A percentile compares a stretch with the other conserved stretches of the same genome.
Conservation (phyloP, 306 rosid genomes). For the Corylus avellana region DNA sequence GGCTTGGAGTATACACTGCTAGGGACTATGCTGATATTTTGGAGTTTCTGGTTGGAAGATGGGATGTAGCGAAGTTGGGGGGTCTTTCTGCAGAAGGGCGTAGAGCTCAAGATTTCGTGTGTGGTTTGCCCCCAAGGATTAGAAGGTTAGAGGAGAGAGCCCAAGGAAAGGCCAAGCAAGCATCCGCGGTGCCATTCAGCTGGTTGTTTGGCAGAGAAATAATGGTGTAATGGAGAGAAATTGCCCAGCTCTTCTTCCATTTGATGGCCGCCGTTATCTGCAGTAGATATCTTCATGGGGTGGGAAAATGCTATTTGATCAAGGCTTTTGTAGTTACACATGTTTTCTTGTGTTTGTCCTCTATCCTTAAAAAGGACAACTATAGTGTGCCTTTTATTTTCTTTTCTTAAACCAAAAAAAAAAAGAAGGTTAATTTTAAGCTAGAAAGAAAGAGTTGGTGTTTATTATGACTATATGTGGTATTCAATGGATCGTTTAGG, state of each 20-base stretch:
- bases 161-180: constrained; percentile 47
- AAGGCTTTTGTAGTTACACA: constrained; percentile 18
- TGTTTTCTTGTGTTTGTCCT: constrained; percentile 9
- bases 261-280: neutral
- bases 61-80: constrained; percentile 48
- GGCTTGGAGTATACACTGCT: constrained; percentile 53
- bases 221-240: constrained; percentile 16
- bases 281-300: too few species aligned
- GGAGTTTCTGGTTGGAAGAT: constrained; percentile 58
- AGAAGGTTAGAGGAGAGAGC: constrained; percentile 55
- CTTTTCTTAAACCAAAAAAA: neutral
- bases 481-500: neutral
- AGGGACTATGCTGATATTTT: constrained; percentile 58
- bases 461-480: neutral
- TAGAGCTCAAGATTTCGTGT: constrained; percentile 51
- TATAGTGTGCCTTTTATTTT: neutral
- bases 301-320: neutral
- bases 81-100: constrained; percentile 51
- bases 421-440: neutral
- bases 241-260: neutral
- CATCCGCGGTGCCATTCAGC: constrained; percentile 46
- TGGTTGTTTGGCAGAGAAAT: constrained; percentile 49
- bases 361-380: neutral
- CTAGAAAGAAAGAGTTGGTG: neutral
- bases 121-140: constrained; percentile 46